These are phyloP conservation scores for Xylaria curta DNA, from an alignment of 495 filamentous ascomycete species.

Conservation along the genomic window DNA sequence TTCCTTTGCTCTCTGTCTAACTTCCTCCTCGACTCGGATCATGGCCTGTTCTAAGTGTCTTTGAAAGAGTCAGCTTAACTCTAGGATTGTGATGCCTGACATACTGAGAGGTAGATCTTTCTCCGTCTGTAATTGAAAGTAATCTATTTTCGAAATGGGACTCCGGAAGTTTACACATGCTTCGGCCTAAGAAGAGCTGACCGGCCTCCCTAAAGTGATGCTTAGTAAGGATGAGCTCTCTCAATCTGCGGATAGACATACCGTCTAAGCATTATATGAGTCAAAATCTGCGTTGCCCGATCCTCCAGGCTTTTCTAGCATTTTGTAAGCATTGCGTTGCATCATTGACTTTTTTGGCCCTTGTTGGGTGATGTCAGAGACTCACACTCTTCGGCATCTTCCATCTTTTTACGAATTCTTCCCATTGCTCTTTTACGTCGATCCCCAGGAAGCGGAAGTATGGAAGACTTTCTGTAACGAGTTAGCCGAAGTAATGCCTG, in stretches of 20 bases:
- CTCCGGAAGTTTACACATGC: slow-evolving; percentile 4
- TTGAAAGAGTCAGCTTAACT: background rate
- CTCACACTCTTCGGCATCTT: background rate
- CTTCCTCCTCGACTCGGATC: background rate
- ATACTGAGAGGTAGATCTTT: background rate
- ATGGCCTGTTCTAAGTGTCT: slow-evolving; percentile 4
- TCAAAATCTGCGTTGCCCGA: slow-evolving; percentile 15
- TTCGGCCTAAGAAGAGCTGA: slow-evolving; percentile 5
- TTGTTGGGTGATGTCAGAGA: background rate
- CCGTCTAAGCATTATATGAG: slow-evolving; percentile 13
- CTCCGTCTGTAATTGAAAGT: slow-evolving; percentile 1
- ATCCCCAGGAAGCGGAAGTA: slow-evolving; percentile 59
- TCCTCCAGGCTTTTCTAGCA: background rate
- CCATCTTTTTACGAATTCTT: slow-evolving; percentile 30
- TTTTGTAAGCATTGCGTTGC: background rate
- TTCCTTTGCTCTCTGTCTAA: background rate
- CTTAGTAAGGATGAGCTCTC: background rate
- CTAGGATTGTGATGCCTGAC: background rate
- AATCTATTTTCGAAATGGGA: background rate
- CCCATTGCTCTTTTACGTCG: slow-evolving; percentile 56
- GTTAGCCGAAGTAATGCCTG: background rate
- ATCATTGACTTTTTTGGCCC: background rate
- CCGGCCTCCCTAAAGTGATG: background rate
- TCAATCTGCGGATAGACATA: background rate
- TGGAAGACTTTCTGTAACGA: slow-evolving; percentile 22